Conservation (phyloP, 2,329 filamentous ascomycete genomes). For the Phaeoacremonium minimum region DNA sequence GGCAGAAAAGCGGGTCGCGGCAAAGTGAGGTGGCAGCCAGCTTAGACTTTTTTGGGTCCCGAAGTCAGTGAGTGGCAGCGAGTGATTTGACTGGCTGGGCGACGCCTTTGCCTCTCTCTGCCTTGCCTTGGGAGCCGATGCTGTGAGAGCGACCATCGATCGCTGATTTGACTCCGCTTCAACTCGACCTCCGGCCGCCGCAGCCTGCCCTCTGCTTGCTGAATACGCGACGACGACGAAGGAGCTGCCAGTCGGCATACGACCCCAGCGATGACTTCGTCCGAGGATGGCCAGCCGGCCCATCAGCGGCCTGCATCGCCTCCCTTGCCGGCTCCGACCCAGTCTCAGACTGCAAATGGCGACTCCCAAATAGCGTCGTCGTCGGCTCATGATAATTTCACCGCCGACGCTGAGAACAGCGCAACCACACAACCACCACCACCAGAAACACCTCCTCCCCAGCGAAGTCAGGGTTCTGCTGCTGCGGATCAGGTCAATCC, state of each 20-base stretch:
- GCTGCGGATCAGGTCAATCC: too few relatives aligned
- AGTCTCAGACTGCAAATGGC: not conserved
- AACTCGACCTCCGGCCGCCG: not conserved
- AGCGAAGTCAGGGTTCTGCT: too few relatives aligned
- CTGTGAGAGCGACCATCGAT: not conserved
- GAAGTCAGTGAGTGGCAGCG: not conserved
- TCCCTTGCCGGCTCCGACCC: not conserved
- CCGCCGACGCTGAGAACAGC: not conserved
- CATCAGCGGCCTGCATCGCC: slow-evolving; percentile 2
- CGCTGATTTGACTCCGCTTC: too few relatives aligned
- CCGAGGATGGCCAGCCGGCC: slow-evolving; percentile 5
- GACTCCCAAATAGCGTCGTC: not conserved
- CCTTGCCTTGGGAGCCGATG: not conserved
- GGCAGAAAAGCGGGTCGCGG: not conserved
- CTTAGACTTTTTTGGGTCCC: not conserved
- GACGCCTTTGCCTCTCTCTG: not conserved
- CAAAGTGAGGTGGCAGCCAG: not conserved
- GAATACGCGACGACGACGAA: slow-evolving; percentile 2
- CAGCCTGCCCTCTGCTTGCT: slow-evolving; percentile 3
- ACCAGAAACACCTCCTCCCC: too few relatives aligned
- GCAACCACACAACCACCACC: not conserved
- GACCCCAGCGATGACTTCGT: slow-evolving; percentile 10
- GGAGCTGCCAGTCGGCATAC: slow-evolving; percentile 6
- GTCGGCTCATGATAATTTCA: not conserved
- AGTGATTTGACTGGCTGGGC: not conserved